Evolutionary conservation across 2,329 filamentous ascomycete genomes (phyloP).

Genomic region (Paraphoma chrysanthemicola): DNA sequence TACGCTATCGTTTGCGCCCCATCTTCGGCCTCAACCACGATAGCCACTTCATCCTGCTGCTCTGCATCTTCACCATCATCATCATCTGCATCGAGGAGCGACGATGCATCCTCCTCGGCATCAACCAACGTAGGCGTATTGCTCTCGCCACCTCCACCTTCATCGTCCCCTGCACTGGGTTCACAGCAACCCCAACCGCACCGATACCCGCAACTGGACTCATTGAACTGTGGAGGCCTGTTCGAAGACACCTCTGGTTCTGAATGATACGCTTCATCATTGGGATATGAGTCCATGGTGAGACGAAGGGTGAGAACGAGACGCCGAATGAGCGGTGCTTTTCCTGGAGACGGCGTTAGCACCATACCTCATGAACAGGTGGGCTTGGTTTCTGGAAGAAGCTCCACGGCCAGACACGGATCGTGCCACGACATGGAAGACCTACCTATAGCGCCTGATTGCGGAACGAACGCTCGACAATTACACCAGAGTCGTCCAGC

Average conservation of each 20-base stretch:
- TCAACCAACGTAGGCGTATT: constrained; percentile 6
- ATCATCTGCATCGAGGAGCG: background rate
- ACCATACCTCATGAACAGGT: too few relatives aligned
- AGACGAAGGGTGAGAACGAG: background rate
- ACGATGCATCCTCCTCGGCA: constrained; percentile 1
- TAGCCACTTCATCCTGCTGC: background rate
- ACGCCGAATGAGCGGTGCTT: too few relatives aligned
- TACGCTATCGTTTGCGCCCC: background rate
- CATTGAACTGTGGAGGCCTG: constrained; percentile 30
- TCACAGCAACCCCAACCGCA: constrained; percentile 30
- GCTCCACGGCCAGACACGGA: too few relatives aligned
- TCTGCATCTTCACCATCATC: constrained; percentile 6
- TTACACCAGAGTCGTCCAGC: background rate
- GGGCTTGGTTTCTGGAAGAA: too few relatives aligned
- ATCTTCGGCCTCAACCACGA: background rate
- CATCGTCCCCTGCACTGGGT: constrained; percentile 11
- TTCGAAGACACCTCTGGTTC: constrained; percentile 12
- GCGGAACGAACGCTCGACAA: background rate
- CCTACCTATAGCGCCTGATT: too few relatives aligned
- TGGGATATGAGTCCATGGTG: background rate
- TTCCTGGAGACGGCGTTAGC: too few relatives aligned
- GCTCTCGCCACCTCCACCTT: constrained; percentile 13
- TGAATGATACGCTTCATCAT: background rate
- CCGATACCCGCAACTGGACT: constrained; percentile 28
- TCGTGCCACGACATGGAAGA: too few relatives aligned